A percentile compares a stretch with the other conserved stretches of the same genome.
phyloP scores from a whole-genome alignment of 257 asterid species.

The Ophiorrhiza pumila region DNA sequence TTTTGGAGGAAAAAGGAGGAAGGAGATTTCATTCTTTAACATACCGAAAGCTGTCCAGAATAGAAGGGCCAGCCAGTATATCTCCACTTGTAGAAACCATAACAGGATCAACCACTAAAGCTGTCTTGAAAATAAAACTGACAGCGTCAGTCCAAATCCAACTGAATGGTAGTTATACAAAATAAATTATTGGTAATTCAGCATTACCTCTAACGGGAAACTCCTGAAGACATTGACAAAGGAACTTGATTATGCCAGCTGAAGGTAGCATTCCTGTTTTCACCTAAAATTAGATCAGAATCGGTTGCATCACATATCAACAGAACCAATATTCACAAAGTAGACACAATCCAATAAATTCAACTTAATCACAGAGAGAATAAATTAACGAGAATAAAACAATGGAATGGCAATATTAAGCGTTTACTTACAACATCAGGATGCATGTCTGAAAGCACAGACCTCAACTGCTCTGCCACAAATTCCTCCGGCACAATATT shows the following conservation, averaged over 20 bases:
- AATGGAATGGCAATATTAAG: background rate
- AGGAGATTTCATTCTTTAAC: slow-evolving; percentile 11
- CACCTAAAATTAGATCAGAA: slow-evolving; percentile 59
- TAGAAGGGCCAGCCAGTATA: slow-evolving; percentile 63
- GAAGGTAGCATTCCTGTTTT: slow-evolving; percentile 99
- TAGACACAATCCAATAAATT: background rate
- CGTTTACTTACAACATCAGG: slow-evolving; percentile 78
- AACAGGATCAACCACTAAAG: slow-evolving; percentile 98
- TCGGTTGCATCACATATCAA: background rate
- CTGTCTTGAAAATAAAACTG: slow-evolving; percentile 51
- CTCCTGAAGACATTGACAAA: slow-evolving; percentile 69
- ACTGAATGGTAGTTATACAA: background rate
- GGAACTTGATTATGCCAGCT: slow-evolving; percentile 60
- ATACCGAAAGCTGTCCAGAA: slow-evolving; percentile 66
- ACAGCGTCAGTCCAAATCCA: slow-evolving; percentile 24
- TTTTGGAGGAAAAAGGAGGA: background rate
- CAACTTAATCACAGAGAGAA: background rate
- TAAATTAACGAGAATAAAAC: background rate
- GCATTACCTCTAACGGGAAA: slow-evolving; percentile 63
- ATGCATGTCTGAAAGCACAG: slow-evolving; percentile 83
- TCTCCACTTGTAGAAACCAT: slow-evolving; percentile 97
- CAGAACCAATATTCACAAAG: background rate
- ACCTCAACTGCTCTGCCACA: slow-evolving; percentile 71
- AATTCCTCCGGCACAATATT: slow-evolving; percentile 53
- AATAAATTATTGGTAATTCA: background rate